Evolutionary conservation across 1,284 basidiomycete genomes (phyloP).

Genomic region (Sporisorium reilianum): DNA sequence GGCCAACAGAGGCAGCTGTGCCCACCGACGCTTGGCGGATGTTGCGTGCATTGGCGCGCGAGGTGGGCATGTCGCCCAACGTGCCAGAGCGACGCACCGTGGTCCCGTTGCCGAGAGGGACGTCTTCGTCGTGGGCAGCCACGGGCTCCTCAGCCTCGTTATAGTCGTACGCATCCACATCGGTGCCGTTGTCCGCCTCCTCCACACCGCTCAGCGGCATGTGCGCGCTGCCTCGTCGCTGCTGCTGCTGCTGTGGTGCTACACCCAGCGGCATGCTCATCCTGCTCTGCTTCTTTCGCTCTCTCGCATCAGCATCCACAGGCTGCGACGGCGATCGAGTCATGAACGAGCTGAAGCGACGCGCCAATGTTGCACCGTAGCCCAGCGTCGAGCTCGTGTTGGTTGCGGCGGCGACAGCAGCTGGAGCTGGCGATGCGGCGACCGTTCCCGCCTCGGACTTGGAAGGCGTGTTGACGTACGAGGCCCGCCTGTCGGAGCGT

Average conservation of each 20-base stretch:
- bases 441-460: constrained; percentile 19
- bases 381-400: constrained; percentile 40
- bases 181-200: constrained; percentile 21
- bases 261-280: constrained; percentile 53
- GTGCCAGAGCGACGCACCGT: constrained; percentile 47
- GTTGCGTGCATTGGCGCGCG: constrained; percentile 15
- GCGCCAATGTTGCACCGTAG: constrained; percentile 52
- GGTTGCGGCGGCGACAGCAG: constrained; percentile 8
- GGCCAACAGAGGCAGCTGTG: constrained; percentile 41
- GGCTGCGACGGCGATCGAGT: constrained; percentile 57
- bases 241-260: constrained; percentile 13
- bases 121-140: constrained; percentile 30
- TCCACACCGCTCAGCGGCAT: constrained; percentile 33
- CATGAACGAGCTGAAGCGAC: constrained; percentile 63
- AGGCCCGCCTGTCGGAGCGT: constrained; percentile 20
- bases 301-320: constrained; percentile 50
- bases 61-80: constrained; percentile 45
- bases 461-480: constrained; percentile 22
- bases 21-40: constrained; percentile 29
- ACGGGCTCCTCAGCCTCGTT: constrained; percentile 31
- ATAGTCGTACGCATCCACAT: constrained; percentile 26
- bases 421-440: constrained; percentile 21
- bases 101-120: constrained; percentile 24
- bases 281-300: constrained; percentile 56
- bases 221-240: constrained; percentile 37